These are phyloP conservation scores for Spergularia bocconei DNA, from an alignment of 148 eudicot genomes.

Conservation along the genomic window DNA sequence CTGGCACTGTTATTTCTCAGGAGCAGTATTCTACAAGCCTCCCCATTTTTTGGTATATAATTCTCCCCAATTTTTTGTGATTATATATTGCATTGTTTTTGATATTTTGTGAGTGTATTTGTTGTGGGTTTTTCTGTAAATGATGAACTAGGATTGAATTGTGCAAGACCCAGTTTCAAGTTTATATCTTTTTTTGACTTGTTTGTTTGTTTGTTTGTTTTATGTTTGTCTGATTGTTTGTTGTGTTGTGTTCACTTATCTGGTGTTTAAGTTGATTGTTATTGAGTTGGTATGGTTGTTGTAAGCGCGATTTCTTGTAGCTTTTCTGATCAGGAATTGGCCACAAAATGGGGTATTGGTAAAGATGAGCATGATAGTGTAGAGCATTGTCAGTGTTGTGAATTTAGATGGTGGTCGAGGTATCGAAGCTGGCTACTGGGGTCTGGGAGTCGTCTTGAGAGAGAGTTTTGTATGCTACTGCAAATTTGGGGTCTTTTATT, in stretches of 20 bases:
- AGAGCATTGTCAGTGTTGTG: neutral
- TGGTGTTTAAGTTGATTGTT: neutral
- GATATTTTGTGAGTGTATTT: neutral
- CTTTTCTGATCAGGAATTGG: too few relatives aligned
- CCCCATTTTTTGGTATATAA: slow-evolving; percentile 26
- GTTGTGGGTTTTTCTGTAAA: neutral
- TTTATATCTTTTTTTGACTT: neutral
- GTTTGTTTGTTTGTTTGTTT: neutral
- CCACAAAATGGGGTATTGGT: neutral
- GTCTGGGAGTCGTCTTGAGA: neutral
- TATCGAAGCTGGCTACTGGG: neutral
- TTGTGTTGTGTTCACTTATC: neutral
- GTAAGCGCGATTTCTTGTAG: too few relatives aligned
- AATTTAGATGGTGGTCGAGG: neutral
- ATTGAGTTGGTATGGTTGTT: too few relatives aligned
- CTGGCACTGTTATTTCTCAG: slow-evolving; percentile 49
- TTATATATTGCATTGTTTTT: neutral
- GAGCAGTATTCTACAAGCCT: neutral
- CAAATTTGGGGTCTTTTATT: neutral
- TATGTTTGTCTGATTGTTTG: neutral
- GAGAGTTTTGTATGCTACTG: neutral
- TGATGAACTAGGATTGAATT: neutral
- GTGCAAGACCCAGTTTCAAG: neutral
- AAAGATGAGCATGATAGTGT: neutral
- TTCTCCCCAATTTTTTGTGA: neutral